These are phyloP conservation scores for Bidens hawaiensis DNA, from an alignment of 140 eudicot species.

Conservation along the genomic window DNA sequence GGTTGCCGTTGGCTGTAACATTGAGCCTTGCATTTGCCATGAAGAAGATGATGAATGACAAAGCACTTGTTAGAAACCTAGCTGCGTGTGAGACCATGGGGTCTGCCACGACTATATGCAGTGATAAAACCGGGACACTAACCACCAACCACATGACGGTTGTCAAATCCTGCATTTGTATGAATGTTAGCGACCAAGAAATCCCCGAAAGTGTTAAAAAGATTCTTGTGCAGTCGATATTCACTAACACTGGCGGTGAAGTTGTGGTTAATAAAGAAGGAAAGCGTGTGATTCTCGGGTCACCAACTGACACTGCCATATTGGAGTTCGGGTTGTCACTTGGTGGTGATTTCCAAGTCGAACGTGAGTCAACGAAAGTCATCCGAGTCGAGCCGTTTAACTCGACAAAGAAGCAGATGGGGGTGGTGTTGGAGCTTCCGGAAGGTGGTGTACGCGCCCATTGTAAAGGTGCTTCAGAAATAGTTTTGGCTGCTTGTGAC, in stretches of 20 bases:
- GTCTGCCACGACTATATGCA: slow-evolving; percentile 87
- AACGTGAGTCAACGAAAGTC: slow-evolving; percentile 40
- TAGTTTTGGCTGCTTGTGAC: slow-evolving; percentile 76
- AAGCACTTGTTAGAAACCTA: slow-evolving; percentile 84
- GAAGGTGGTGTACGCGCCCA: slow-evolving; percentile 67
- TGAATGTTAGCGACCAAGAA: slow-evolving; percentile 35
- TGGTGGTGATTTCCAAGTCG: slow-evolving; percentile 75
- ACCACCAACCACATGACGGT: slow-evolving; percentile 95
- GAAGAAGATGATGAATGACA: slow-evolving; percentile 97
- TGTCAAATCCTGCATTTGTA: slow-evolving; percentile 78
- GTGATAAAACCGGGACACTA: slow-evolving; percentile 91
- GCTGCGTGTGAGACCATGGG: slow-evolving; percentile 99
- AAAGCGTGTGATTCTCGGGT: slow-evolving; percentile 70
- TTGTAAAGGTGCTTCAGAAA: slow-evolving; percentile 91
- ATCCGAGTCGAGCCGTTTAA: slow-evolving; percentile 82
- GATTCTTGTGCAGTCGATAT: slow-evolving; percentile 63
- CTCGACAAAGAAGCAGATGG: slow-evolving; percentile 91
- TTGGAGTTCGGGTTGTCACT: slow-evolving; percentile 73
- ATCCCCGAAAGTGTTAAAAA: slow-evolving; percentile 36
- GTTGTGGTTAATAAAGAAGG: slow-evolving; percentile 64
- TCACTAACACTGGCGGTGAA: slow-evolving; percentile 85
- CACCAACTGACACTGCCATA: slow-evolving; percentile 91
- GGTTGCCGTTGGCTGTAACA: slow-evolving; percentile 88
- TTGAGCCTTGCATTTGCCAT: slow-evolving; percentile 86
- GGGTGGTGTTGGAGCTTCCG: slow-evolving; percentile 77